These are phyloP conservation scores for Coemansia sp. DNA, from an alignment of 192 early-diverging fungal genomes.

Conservation along the genomic window DNA sequence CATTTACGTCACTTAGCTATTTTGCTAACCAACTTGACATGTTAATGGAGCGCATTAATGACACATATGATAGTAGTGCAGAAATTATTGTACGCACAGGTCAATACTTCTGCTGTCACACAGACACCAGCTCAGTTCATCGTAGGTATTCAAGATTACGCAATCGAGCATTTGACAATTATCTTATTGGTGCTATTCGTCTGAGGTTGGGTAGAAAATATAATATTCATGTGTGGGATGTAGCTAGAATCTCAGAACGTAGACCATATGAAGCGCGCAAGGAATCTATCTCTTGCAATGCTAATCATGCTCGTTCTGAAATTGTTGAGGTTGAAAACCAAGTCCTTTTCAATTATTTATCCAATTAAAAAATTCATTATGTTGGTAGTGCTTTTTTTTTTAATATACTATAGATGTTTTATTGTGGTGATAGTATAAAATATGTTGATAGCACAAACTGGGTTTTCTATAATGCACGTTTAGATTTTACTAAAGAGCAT, in stretches of 20 bases:
- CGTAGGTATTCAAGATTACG: slow-evolving; percentile 9
- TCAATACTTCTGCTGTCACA: slow-evolving; percentile 12
- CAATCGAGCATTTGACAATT: slow-evolving; percentile 3
- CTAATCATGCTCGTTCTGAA: slow-evolving; percentile 11
- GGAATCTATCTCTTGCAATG: slow-evolving; percentile 5
- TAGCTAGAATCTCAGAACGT: slow-evolving; percentile 7
- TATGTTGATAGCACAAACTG: too few relatives aligned
- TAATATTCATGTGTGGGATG: slow-evolving; percentile 10
- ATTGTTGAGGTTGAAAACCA: slow-evolving; percentile 13
- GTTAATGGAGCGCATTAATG: slow-evolving; percentile 5
- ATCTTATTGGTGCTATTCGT: slow-evolving; percentile 3
- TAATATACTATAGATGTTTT: too few relatives aligned
- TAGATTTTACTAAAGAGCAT: too few relatives aligned
- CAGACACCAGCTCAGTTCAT: not conserved
- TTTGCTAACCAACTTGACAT: slow-evolving; percentile 7
- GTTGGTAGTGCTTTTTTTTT: too few relatives aligned
- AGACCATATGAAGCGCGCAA: slow-evolving; percentile 10
- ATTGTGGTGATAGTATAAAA: too few relatives aligned
- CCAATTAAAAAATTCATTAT: slow-evolving; percentile 1
- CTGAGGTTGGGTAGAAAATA: not conserved
- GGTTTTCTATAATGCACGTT: too few relatives aligned
- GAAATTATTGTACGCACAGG: slow-evolving; percentile 12
- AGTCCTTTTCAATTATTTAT: slow-evolving; percentile 6
- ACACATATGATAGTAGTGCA: not conserved
- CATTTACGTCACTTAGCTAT: not conserved